Conservation (phyloP, 2,329 filamentous ascomycete species). For the Aspergillus calidoustus region DNA sequence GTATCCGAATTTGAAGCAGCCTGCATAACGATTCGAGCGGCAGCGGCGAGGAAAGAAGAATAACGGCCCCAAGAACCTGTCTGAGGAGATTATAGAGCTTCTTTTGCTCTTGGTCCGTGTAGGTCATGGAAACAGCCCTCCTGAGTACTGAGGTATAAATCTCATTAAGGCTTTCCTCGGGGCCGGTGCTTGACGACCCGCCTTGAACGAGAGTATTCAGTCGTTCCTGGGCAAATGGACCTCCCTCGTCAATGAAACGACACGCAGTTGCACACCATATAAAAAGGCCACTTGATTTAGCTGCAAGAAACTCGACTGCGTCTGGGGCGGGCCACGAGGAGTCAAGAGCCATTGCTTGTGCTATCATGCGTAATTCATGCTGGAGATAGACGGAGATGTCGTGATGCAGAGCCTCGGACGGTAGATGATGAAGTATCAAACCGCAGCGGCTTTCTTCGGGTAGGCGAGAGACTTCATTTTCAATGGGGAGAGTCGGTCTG, state of each 20-base stretch:
- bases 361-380: neutral
- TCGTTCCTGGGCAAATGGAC: constrained; percentile 23
- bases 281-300: neutral
- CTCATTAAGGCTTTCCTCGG: constrained; percentile 18
- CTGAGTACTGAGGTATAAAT: constrained; percentile 30
- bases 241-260: neutral
- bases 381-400: neutral
- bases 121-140: constrained; percentile 18
- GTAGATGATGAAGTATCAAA: neutral
- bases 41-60: constrained; percentile 28
- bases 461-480: constrained; percentile 27
- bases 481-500: constrained; percentile 32
- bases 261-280: constrained; percentile 2
- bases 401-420: neutral
- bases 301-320: neutral
- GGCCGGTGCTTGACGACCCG: constrained; percentile 16
- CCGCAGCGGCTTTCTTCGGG: constrained; percentile 14
- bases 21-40: constrained; percentile 7
- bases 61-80: constrained; percentile 29
- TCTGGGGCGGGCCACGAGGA: constrained; percentile 3
- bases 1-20: neutral
- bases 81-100: constrained; percentile 11
- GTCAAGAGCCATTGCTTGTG: constrained; percentile 5
- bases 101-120: constrained; percentile 6
- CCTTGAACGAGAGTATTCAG: constrained; percentile 23